A percentile compares a stretch with the other conserved stretches of the same genome.
These are phyloP conservation scores for Xylariaceae sp. DNA, from an alignment of 2,329 filamentous ascomycete genomes.

Conservation along the genomic window DNA sequence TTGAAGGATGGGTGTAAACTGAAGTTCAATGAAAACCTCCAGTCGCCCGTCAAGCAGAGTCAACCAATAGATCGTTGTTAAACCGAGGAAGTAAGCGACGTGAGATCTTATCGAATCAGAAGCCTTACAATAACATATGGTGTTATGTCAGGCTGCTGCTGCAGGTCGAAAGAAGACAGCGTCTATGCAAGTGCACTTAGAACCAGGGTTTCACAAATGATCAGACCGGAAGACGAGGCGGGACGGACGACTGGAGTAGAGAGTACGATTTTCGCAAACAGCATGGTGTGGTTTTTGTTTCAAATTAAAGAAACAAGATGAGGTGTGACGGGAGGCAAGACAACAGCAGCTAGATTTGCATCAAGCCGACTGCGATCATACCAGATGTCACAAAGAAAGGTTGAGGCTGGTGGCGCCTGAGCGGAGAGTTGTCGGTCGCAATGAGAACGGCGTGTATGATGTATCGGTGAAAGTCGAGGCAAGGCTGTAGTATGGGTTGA, in stretches of 20 bases:
- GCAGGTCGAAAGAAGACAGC: slow-evolving; percentile 38
- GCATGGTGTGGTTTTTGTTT: slow-evolving; percentile 47
- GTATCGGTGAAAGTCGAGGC: slow-evolving; percentile 1
- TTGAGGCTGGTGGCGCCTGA: neutral
- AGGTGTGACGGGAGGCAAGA: slow-evolving; percentile 28
- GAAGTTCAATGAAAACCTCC: slow-evolving; percentile 35
- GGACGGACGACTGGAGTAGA: slow-evolving; percentile 59
- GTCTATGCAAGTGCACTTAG: slow-evolving; percentile 40
- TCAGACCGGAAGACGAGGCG: slow-evolving; percentile 56
- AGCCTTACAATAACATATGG: slow-evolving; percentile 36
- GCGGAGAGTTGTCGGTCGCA: neutral
- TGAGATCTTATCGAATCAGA: neutral
- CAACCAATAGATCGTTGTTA: slow-evolving; percentile 42
- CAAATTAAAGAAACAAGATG: slow-evolving; percentile 23
- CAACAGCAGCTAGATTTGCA: slow-evolving; percentile 28
- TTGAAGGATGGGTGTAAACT: slow-evolving; percentile 38
- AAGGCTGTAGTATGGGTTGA: slow-evolving; percentile 1
- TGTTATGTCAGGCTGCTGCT: slow-evolving; percentile 37
- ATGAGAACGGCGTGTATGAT: too few relatives aligned
- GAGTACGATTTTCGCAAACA: slow-evolving; percentile 46
- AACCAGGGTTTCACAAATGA: slow-evolving; percentile 50
- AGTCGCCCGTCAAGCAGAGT: slow-evolving; percentile 53
- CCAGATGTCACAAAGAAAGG: slow-evolving; percentile 13
- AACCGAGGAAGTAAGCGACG: slow-evolving; percentile 26
- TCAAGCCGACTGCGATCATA: slow-evolving; percentile 26